Base-by-base conservation (phyloP, 305 asterid species). In the Fraxinus dipetala region DNA sequence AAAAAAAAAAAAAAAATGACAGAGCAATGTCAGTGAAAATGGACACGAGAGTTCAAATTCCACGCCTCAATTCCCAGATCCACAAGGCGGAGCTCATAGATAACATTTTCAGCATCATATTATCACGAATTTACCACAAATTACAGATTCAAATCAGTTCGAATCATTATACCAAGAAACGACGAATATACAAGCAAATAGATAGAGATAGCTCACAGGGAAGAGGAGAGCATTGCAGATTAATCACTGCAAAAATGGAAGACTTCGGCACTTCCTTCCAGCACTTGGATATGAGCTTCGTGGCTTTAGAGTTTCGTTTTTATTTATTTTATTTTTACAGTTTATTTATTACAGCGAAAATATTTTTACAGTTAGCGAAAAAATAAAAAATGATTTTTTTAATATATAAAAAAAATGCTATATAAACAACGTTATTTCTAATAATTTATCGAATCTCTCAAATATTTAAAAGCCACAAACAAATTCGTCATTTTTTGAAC, bases 151-250 rank as follows among this genome's bases (percentile, higher is more conserved):
- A 72, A 30, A 70, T 5, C 24, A 31, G 4, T 31, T 81, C 24
- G 74, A 74, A 77, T 13, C 28, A 30, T 8, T 24, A 20, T 38
- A 59, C 38, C 8, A 20, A 22, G 6, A 67, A 4, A 24, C 5
- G 31, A 65, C 18, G 32, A 65, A 65, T 26, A 65, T 10, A 9
- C 6, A 24, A 24, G 26, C 14, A 61, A 20, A 24, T 24, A 61
- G 72, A 61, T 22, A 22, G 72, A 61, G 30, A 61, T 9, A 79
- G 85, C 87, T 88, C 86, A 87, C 91, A 83, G 51, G 34, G 88
- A 87, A 79, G 83, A 85, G 79, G 84, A 82, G 85, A 90, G 88
- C 93, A 90, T 92, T 84, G 61, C 16, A 24, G 32, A 54, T 6
- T 54, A 54, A 54, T 54, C 10, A n/a, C 65, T 54, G 26, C 65